Conservation (phyloP, 108 stramenopile genomes). For the Cyclotella distinguenda region DNA sequence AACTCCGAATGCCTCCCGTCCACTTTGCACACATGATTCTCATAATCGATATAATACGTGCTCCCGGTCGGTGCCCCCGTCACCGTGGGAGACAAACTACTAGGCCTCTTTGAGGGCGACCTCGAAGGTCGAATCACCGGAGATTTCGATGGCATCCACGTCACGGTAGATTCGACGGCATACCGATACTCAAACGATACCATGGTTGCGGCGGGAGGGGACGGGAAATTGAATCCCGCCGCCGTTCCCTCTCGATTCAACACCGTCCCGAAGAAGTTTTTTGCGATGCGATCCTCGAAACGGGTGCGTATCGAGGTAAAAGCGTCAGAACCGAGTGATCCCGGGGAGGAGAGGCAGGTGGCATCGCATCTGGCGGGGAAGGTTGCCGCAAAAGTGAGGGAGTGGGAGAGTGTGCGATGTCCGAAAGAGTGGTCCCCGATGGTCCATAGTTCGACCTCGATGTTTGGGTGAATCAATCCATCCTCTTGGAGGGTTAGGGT, state of each 20-base stretch:
- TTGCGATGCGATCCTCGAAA: too few relatives aligned
- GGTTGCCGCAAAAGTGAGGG: too few relatives aligned
- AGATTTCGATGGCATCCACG: conserved; percentile 3
- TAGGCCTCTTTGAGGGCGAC: background rate
- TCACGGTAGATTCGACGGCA: conserved; percentile 6
- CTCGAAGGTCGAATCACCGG: background rate
- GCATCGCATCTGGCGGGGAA: too few relatives aligned
- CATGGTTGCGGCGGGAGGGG: background rate
- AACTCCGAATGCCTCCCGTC: conserved; percentile 8
- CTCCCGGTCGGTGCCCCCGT: background rate
- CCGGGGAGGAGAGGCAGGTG: too few relatives aligned
- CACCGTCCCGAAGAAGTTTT: conserved; percentile 1
- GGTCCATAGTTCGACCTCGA: conserved; percentile 19
- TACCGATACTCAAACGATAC: background rate
- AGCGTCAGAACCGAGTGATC: too few relatives aligned
- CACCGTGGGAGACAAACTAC: background rate
- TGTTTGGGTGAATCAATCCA: conserved; percentile 5
- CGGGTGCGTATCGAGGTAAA: too few relatives aligned
- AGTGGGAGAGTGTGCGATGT: too few relatives aligned
- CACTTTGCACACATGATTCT: conserved; percentile 1
- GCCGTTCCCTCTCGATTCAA: conserved; percentile 10
- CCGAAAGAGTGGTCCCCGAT: background rate
- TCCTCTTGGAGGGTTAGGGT: conserved; percentile 7
- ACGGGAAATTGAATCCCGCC: background rate
- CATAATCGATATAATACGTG: conserved; percentile 16